Conservation (phyloP, 139 green algal species). For the Coelastrella sp. region DNA sequence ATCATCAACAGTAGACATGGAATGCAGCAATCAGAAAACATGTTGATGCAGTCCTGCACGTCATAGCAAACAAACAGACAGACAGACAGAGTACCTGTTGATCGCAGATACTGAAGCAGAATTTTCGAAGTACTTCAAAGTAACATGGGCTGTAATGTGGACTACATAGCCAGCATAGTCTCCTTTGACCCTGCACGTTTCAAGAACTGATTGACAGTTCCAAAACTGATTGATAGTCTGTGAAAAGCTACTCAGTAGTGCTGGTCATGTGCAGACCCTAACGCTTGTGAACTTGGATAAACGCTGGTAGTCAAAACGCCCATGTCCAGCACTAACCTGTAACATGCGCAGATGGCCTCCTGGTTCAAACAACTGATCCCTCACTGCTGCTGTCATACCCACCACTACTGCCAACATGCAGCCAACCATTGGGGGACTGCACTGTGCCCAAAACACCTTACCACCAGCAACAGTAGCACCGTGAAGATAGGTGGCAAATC, state of each 20-base stretch:
- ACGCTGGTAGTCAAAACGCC: too few species aligned
- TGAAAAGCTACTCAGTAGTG: too few species aligned
- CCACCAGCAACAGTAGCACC: not conserved
- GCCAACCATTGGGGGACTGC: constrained; percentile 22
- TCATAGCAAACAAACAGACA: not conserved
- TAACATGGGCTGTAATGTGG: too few species aligned
- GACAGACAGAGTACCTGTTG: not conserved
- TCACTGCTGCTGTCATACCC: not conserved
- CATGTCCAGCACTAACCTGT: constrained; percentile 12
- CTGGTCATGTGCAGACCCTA: too few species aligned
- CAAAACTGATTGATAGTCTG: too few species aligned
- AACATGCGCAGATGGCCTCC: constrained; percentile 2
- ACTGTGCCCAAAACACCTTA: not conserved
- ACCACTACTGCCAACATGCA: constrained; percentile 38
- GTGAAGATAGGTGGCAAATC: too few species aligned
- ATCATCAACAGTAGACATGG: constrained; percentile 47
- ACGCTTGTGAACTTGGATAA: too few species aligned
- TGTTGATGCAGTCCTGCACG: constrained; percentile 43
- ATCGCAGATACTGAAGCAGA: too few species aligned
- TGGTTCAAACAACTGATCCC: constrained; percentile 13
- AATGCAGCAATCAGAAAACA: constrained; percentile 50
- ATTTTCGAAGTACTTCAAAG: too few species aligned
- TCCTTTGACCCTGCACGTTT: too few species aligned
- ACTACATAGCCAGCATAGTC: too few species aligned
- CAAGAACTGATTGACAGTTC: too few species aligned